Evolutionary conservation across 495 filamentous ascomycete genomes (phyloP), one percentile per base, ranked within the genome.

Genomic region (Immersiella caudata): DNA sequence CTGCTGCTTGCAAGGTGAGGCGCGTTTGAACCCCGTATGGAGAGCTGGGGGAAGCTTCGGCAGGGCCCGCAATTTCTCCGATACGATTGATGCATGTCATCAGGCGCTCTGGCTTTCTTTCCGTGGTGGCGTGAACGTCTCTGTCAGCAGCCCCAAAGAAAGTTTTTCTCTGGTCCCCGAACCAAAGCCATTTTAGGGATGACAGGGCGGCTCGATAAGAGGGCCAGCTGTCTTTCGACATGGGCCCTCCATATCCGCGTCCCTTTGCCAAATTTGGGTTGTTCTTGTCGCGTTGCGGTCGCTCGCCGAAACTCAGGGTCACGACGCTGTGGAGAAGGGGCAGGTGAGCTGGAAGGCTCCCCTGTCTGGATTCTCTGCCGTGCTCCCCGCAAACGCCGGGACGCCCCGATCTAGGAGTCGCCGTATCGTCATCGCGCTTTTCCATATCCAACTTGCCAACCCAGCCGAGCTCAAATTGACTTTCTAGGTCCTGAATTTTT

Each of bases 31-130:
- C 29, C 16, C 29, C 8, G n/a, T 35, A 11, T 55, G 25, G 9
- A 49, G 33, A 21, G 18, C 18, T 54, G 16, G 51, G 52, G n/a
- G n/a, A n/a, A 29, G 51, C 40, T 49, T 35, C 12, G 11, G n/a
- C 33, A 12, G 57, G 57, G 14, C 18, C 52, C 54, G 64, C 63
- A 68, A 59, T 35, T 67, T 65, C 35, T 35, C 54, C 61, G 26
- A 33, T 33, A 8, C 29, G 4, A n/a, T n/a, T n/a, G n/a, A 65
- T 65, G 52, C 61, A 63, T n/a, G 52, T 50, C 60, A 61, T 50
- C 60, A 61, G 60, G 22, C 21, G 46, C 56, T 27, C 8, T 24
- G 58, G 51, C 7, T n/a, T 46, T 46, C 40, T 12, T 2, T 46
- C 40, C 40, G 16, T 46, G 40, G 40, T 24, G 52, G 52, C 24